These are phyloP conservation scores for Scutellaria baicalensis DNA, from an alignment of 257 asterid species.

Conservation along the genomic window DNA sequence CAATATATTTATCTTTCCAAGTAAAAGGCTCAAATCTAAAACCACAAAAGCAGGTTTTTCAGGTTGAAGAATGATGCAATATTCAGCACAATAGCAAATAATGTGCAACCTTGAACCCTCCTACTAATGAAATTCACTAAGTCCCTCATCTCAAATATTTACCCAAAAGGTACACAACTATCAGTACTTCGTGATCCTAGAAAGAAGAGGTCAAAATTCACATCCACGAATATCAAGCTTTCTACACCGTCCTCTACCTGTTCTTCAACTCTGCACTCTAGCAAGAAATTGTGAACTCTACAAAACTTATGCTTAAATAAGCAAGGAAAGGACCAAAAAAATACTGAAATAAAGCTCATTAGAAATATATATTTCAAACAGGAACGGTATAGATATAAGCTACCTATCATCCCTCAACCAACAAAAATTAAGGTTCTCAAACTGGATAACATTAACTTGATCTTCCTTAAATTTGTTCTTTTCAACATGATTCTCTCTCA, in stretches of 20 bases:
- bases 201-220: not conserved
- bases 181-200: not conserved
- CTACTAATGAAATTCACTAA: not conserved
- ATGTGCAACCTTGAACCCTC: not conserved
- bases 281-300: conserved; percentile 1
- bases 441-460: not conserved
- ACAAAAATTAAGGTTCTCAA: conserved; percentile 3
- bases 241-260: not conserved
- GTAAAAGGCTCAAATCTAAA: not conserved
- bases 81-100: not conserved
- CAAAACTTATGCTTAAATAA: not conserved
- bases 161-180: not conserved
- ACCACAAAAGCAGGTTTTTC: not conserved
- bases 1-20: not conserved
- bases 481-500: not conserved
- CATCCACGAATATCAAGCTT: not conserved
- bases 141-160: not conserved
- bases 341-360: not conserved
- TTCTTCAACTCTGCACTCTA: not conserved
- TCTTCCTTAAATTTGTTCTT: not conserved
- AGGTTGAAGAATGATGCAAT: not conserved
- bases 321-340: not conserved
- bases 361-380: not conserved
- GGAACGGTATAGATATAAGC: not conserved
- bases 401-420: conserved; percentile 1